phyloP scores from a whole-genome alignment of 2,329 filamentous ascomycete species.

The Nectriaceae sp. region DNA sequence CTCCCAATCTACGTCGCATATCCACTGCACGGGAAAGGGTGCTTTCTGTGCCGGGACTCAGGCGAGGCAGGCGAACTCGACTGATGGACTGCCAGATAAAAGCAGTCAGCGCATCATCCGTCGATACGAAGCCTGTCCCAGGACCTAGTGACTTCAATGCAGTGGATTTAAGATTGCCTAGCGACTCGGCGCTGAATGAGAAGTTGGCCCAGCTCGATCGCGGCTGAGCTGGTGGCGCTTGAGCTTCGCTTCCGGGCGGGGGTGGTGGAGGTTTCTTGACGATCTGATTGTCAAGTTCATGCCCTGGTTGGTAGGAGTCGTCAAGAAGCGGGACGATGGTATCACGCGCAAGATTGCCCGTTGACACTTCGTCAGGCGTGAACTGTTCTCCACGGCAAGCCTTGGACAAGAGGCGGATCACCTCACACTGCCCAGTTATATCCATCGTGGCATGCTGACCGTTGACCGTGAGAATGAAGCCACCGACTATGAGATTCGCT shows the following conservation, averaged over 20 bases:
- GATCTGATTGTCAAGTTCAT: constrained; percentile 39
- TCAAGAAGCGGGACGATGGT: constrained; percentile 43
- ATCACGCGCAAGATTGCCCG: constrained; percentile 43
- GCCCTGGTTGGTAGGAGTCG: constrained; percentile 32
- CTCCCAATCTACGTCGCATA: constrained; percentile 42
- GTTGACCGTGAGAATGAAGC: constrained; percentile 50
- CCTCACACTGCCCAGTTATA: constrained; percentile 47
- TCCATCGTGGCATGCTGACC: constrained; percentile 54
- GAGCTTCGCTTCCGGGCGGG: constrained; percentile 2
- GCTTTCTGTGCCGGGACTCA: constrained; percentile 24
- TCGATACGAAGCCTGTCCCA: constrained; percentile 44
- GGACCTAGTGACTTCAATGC: constrained; percentile 29
- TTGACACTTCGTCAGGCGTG: constrained; percentile 43
- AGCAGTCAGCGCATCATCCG: constrained; percentile 54
- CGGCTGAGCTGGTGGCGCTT: constrained; percentile 11
- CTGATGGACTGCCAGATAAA: constrained; percentile 51
- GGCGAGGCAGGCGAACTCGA: constrained; percentile 40
- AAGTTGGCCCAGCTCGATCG: constrained; percentile 47
- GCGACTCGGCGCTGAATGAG: constrained; percentile 38
- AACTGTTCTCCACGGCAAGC: constrained; percentile 48
- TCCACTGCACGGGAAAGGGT: constrained; percentile 52
- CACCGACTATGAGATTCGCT: constrained; percentile 49
- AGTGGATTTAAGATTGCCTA: constrained; percentile 42
- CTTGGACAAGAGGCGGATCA: constrained; percentile 50
- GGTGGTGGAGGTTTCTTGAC: constrained; percentile 25